These are phyloP conservation scores for Areca catechu DNA, from an alignment of 176 grass and related monocot species.

Conservation along the genomic window DNA sequence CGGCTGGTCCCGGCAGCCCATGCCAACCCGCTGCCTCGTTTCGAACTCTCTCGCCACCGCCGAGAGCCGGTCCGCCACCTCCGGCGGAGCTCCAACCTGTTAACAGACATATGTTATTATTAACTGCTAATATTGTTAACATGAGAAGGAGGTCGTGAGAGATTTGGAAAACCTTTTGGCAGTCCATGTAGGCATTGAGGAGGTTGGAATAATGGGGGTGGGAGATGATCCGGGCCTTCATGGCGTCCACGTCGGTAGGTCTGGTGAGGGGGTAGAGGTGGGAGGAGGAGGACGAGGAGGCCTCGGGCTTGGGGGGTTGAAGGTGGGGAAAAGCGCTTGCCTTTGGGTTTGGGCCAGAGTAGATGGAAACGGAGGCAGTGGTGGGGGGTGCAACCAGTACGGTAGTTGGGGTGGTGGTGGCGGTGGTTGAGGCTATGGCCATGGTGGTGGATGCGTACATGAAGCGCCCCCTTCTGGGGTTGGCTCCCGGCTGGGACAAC, in stretches of 20 bases:
- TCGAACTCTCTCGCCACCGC: constrained; percentile 18
- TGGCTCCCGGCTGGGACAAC: constrained; percentile 13
- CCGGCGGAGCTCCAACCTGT: constrained; percentile 27
- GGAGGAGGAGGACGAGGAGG: background rate
- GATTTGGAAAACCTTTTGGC: background rate
- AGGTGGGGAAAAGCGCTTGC: constrained; percentile 13
- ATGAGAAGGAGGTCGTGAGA: background rate
- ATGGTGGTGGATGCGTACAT: background rate
- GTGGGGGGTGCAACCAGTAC: constrained; percentile 1
- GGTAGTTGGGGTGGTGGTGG: background rate
- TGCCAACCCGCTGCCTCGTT: constrained; percentile 22
- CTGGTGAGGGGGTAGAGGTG: no score
- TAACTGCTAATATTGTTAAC: background rate
- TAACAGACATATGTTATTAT: background rate
- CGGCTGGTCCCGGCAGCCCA: background rate
- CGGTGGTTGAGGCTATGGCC: background rate
- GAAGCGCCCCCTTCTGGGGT: constrained; percentile 10
- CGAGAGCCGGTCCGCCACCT: constrained; percentile 13
- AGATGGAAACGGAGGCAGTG: background rate
- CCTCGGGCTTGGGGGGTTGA: background rate
- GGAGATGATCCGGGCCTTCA: constrained; percentile 3
- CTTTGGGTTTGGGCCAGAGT: constrained; percentile 4
- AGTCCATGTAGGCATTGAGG: constrained; percentile 2
- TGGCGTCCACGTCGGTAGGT: background rate
- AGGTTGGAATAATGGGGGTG: constrained; percentile 7